Base-by-base conservation (phyloP, 1,284 basidiomycete species). In the Papiliotrema fonsecae region DNA sequence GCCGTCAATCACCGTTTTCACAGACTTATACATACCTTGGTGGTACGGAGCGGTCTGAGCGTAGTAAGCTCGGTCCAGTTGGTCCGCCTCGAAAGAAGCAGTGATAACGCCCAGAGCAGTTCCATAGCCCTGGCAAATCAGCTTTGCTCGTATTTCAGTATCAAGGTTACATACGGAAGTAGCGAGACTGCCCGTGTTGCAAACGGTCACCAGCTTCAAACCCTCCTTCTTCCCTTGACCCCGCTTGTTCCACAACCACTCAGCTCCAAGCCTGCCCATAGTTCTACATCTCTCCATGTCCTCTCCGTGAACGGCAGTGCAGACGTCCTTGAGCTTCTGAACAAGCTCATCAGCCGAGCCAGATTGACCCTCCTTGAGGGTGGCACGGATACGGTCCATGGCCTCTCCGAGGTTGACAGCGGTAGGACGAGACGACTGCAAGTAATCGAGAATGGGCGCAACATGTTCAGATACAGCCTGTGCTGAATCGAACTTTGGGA, bases 71-170 rank as follows among this genome's bases (percentile, higher is more conserved):
- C 81, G 83, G 53, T 82, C 79, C 10, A 96, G 79, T 56, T 85
- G 82, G 27, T 81, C 79, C 4, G 80, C 81, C 66, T 90, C 85
- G 67, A 87, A 82, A 3, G 94, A 79, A 56, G 87, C 83, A 2
- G 89, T 92, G 67, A 96, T 93, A 53, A 94, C 78, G n/a, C 91
- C 91, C 11, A 96, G 76, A 3, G 91, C 91, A 0, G 91, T 96
- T 21, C 91, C 91, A 71, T 93, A 93, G 22, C 90, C 91, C 88
- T 90, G 54, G 19, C 11, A n/a, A n/a, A 26, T 24, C 28, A 27
- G 22, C 13, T 10, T 4, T 10, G 19, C 4, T 19, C 19, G 42
- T n/a, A 39, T 21, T 27, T 25, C 18, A 36, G 10, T 31, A 24
- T 7, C 6, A 42, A 22, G 0, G 16, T 42, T 6, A 26, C 84